Conservation (phyloP, 108 stramenopile genomes). For the Pseudonitzschia delicatissima region DNA sequence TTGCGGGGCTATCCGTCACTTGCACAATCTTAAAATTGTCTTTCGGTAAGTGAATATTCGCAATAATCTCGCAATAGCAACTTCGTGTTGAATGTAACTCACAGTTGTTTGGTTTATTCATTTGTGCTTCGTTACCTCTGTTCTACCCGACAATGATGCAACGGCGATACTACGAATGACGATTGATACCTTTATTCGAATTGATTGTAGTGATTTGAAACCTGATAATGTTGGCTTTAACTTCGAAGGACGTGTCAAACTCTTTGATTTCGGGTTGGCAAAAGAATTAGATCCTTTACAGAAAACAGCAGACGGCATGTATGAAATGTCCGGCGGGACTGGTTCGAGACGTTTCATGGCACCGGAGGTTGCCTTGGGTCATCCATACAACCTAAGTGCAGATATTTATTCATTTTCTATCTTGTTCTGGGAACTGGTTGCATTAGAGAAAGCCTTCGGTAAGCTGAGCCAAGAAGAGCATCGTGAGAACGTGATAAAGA, state of each 20-base stretch:
- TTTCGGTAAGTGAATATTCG: conserved; percentile 30
- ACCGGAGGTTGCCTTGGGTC: conserved; percentile 47
- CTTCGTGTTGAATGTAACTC: background rate
- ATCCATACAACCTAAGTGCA: conserved; percentile 51
- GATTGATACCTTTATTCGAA: background rate
- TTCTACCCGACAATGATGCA: background rate
- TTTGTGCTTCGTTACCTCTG: background rate
- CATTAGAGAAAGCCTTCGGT: conserved; percentile 59
- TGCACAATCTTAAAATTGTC: conserved; percentile 44
- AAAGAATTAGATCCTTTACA: conserved; percentile 49
- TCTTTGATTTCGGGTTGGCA: conserved; percentile 65
- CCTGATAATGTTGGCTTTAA: conserved; percentile 52
- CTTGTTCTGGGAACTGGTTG: conserved; percentile 68
- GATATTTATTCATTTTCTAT: conserved; percentile 75
- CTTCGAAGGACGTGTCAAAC: conserved; percentile 44
- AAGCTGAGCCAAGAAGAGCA: conserved; percentile 44
- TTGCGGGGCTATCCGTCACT: conserved; percentile 39
- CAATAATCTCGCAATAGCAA: too few relatives aligned
- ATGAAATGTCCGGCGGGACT: conserved; percentile 51
- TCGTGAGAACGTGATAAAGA: conserved; percentile 31
- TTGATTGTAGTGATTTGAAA: conserved; percentile 26
- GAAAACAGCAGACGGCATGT: conserved; percentile 37
- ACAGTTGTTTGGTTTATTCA: background rate
- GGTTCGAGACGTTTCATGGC: conserved; percentile 57
- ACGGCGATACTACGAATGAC: background rate